Percentiles rank a stretch among this genome's conserved stretches.
These are phyloP conservation scores for Citrus maxima DNA, from an alignment of 345 rosid genomes.

Conservation along the genomic window DNA sequence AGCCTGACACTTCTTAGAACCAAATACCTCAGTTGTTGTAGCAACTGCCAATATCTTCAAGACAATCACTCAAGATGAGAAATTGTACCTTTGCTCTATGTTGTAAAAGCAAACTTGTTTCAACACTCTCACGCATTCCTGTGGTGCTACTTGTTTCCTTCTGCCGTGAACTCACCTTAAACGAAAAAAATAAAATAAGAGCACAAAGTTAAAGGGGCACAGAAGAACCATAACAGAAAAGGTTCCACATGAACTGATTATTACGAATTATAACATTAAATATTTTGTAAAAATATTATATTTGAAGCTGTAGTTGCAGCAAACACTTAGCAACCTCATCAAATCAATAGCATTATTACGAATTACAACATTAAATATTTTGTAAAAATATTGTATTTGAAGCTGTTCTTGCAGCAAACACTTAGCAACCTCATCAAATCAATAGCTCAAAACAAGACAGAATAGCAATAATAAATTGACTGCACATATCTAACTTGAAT, in stretches of 20 bases:
- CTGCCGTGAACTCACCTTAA: slow-evolving; percentile 81
- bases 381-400: not conserved
- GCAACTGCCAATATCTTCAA: not conserved
- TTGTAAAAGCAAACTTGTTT: slow-evolving; percentile 86
- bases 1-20: not conserved
- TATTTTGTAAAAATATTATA: not conserved
- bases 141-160: slow-evolving; percentile 97
- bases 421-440: not conserved
- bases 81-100: slow-evolving; percentile 76
- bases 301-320: not conserved
- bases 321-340: not conserved
- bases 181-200: slow-evolving; percentile 14
- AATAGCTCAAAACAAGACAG: not conserved
- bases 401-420: not conserved
- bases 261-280: not conserved
- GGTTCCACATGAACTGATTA: not conserved
- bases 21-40: not conserved
- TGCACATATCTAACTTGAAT: not conserved
- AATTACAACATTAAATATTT: not conserved
- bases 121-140: slow-evolving; percentile 95
- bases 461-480: not conserved
- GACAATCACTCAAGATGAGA: slow-evolving; percentile 1
- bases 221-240: not conserved
- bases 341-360: not conserved
- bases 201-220: slow-evolving; percentile 7